These are phyloP conservation scores for Linnemannia elongata DNA, from an alignment of 192 early-diverging fungal species.

Conservation along the genomic window DNA sequence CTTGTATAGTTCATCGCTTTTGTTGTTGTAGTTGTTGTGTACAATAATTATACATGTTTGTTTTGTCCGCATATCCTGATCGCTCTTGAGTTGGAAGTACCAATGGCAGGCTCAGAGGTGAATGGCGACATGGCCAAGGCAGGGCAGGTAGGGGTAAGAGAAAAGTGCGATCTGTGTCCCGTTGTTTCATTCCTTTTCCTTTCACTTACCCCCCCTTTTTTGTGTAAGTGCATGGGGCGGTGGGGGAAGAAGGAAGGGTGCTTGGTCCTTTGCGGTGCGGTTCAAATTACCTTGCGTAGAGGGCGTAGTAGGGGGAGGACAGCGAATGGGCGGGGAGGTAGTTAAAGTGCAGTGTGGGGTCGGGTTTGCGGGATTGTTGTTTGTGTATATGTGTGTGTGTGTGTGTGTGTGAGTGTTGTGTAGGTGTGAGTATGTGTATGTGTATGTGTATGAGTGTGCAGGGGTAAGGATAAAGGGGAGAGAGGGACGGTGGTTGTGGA, in stretches of 20 bases:
- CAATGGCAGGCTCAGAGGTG: background rate
- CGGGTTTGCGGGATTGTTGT: background rate
- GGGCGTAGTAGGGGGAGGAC: conserved; percentile 1
- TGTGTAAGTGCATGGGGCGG: background rate
- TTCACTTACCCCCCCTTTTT: background rate
- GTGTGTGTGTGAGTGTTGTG: background rate
- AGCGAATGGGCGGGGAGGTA: background rate
- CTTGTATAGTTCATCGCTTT: conserved; percentile 2
- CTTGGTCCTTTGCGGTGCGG: background rate
- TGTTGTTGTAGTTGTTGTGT: background rate
- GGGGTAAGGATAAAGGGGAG: background rate
- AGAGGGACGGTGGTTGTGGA: background rate
- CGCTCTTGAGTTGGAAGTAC: background rate
- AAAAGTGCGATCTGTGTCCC: background rate
- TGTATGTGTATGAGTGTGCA: background rate
- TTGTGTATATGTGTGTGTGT: background rate
- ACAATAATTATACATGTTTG: background rate
- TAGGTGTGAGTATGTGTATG: background rate
- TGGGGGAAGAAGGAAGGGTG: background rate
- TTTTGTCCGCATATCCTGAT: conserved; percentile 5
- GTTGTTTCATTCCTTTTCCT: background rate
- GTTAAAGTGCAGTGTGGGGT: background rate
- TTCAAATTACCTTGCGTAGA: background rate
- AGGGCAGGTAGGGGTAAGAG: background rate
- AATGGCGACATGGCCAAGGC: background rate